Evolutionary conservation across 2,329 filamentous ascomycete genomes (phyloP).

Genomic region (Penicillium rolfsii): DNA sequence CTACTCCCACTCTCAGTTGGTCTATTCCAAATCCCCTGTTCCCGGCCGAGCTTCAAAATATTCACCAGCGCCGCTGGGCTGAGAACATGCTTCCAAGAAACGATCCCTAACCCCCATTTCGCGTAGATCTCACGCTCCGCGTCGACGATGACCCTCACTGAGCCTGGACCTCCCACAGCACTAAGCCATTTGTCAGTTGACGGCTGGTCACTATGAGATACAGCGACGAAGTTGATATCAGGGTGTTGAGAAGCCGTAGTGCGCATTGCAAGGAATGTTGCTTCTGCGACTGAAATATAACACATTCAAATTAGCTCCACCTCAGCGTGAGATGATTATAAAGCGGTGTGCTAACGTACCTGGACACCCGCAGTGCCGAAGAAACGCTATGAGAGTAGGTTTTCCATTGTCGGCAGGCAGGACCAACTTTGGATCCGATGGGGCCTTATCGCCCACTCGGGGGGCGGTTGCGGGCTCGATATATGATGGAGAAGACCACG

Average conservation of each 20-base stretch:
- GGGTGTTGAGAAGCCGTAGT: constrained; percentile 12
- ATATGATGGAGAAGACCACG: neutral
- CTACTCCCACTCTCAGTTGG: constrained; percentile 32
- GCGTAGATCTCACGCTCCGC: neutral
- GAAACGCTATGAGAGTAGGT: neutral
- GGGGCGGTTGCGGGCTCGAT: neutral
- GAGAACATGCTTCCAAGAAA: neutral
- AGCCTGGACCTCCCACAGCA: neutral
- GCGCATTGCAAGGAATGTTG: constrained; percentile 11
- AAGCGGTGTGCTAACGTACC: neutral
- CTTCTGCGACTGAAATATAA: neutral
- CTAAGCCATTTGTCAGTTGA: constrained; percentile 18
- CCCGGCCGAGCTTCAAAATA: constrained; percentile 12
- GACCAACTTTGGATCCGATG: neutral
- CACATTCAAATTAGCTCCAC: neutral
- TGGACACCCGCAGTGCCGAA: constrained; percentile 3
- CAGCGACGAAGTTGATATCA: constrained; percentile 16
- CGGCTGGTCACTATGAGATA: constrained; percentile 17
- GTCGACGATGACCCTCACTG: constrained; percentile 6
- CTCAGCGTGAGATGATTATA: neutral
- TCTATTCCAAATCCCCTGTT: constrained; percentile 26
- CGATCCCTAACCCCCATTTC: neutral
- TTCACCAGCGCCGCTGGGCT: constrained; percentile 1
- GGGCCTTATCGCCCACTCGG: neutral
- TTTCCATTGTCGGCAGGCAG: neutral